Evolutionary conservation across 257 asterid species (phyloP).

Genomic region (Ophiorrhiza pumila): DNA sequence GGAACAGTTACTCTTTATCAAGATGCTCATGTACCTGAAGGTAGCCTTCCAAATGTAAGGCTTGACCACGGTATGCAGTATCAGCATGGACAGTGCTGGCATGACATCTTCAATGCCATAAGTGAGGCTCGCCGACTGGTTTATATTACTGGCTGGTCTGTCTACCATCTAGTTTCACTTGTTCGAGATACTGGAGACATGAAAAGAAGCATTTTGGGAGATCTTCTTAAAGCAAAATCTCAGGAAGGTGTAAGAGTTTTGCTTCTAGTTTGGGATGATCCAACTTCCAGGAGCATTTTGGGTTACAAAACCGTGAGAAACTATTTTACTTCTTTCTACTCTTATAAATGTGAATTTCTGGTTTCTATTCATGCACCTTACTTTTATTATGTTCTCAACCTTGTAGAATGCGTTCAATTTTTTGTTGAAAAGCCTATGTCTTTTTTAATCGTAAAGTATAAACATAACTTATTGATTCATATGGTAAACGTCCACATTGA

Average conservation of each 20-base stretch:
- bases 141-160: conserved; percentile 95
- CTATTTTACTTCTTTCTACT: conserved; percentile 5
- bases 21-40: conserved; percentile 73
- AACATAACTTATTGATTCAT: not conserved
- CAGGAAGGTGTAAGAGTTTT: conserved; percentile 92
- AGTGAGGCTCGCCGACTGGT: conserved; percentile 64
- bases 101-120: conserved; percentile 69
- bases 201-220: conserved; percentile 53
- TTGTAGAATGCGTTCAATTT: not conserved
- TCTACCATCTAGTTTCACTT: conserved; percentile 66
- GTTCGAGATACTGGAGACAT: conserved; percentile 58
- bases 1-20: conserved; percentile 74
- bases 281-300: conserved; percentile 77
- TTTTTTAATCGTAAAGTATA: not conserved
- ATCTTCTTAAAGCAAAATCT: conserved; percentile 72
- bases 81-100: conserved; percentile 67
- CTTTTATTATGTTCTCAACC: not conserved
- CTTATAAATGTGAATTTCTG: not conserved
- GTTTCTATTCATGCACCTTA: not conserved
- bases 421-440: not conserved
- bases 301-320: conserved; percentile 83
- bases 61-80: conserved; percentile 46
- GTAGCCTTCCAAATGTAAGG: conserved; percentile 43
- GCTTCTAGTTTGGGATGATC: conserved; percentile 95
- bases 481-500: not conserved